Evolutionary conservation across 2,329 filamentous ascomycete genomes (phyloP).

Genomic region (Hysterium pulicare): DNA sequence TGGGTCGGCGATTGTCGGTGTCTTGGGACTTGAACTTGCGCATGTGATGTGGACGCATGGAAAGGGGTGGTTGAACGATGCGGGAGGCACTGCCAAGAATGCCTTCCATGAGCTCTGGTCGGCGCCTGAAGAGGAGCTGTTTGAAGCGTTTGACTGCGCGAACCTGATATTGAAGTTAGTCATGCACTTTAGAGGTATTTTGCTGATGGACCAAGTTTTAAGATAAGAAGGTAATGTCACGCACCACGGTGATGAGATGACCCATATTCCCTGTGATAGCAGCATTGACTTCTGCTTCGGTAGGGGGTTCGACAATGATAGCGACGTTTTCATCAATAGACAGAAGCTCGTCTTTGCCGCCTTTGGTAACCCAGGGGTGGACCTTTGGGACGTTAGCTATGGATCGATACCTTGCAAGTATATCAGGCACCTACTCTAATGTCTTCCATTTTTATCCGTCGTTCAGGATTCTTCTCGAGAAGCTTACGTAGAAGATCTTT

Average conservation of each 20-base stretch:
- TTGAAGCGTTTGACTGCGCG: conserved; percentile 92
- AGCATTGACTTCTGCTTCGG: conserved; percentile 82
- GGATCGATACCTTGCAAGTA: not conserved
- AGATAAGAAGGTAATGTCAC: conserved; percentile 10
- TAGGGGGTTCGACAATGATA: conserved; percentile 75
- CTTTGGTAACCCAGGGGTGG: conserved; percentile 88
- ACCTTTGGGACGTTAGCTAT: conserved; percentile 52
- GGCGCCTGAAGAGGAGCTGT: conserved; percentile 59
- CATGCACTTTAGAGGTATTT: not conserved
- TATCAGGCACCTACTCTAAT: conserved; percentile 69
- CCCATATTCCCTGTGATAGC: conserved; percentile 90
- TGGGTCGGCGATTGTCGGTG: conserved; percentile 47
- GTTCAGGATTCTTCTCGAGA: conserved; percentile 79
- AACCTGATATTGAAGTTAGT: conserved; percentile 55
- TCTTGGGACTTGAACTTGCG: conserved; percentile 50
- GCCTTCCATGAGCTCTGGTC: conserved; percentile 54
- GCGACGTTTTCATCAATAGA: conserved; percentile 82
- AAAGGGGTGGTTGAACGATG: conserved; percentile 56
- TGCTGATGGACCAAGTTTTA: not conserved
- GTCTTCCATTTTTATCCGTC: conserved; percentile 78
- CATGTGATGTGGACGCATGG: conserved; percentile 44
- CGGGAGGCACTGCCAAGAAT: conserved; percentile 58
- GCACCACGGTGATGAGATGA: conserved; percentile 77
- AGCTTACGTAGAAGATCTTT: conserved; percentile 69
- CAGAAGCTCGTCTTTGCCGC: conserved; percentile 73